Percentiles rank a stretch among this genome's conserved stretches.
Evolutionary conservation across 2,329 filamentous ascomycete genomes (phyloP).

Genomic region (Diaporthe longicolla): DNA sequence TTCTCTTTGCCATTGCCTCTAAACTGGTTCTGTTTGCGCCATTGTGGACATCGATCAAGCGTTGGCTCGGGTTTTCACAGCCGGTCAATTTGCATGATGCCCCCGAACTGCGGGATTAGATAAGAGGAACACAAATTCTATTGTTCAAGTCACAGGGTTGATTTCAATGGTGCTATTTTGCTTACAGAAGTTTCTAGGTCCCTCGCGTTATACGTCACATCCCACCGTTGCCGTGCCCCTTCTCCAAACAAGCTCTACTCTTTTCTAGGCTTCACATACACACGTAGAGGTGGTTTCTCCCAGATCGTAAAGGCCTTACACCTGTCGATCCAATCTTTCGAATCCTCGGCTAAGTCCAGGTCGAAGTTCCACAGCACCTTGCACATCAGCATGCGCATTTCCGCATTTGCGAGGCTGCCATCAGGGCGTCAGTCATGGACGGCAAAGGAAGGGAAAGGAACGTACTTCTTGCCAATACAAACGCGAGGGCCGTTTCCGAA

Average conservation of each 20-base stretch:
- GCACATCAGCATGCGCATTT: not conserved
- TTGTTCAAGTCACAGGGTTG: too few species aligned
- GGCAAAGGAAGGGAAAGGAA: not conserved
- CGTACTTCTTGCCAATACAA: not conserved
- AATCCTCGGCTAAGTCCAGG: not conserved
- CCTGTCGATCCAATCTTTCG: not conserved
- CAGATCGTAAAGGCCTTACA: not conserved
- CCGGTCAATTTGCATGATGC: constrained; percentile 3
- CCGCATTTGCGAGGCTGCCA: not conserved
- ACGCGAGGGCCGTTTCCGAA: not conserved
- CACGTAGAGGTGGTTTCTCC: not conserved
- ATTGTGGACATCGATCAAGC: not conserved
- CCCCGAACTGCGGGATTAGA: not conserved
- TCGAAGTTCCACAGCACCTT: not conserved
- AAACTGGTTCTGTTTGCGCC: constrained; percentile 5
- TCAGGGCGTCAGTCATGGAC: not conserved
- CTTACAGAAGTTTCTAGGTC: too few species aligned
- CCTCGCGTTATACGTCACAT: not conserved
- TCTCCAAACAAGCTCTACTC: not conserved
- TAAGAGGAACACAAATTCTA: not conserved
- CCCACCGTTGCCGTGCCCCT: not conserved
- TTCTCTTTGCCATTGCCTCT: not conserved
- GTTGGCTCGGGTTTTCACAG: not conserved
- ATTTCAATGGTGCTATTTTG: too few species aligned
- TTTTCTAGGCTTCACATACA: not conserved